Base-by-base conservation (phyloP, 768 basidiomycete species). In the Cyclocybe aegerita region DNA sequence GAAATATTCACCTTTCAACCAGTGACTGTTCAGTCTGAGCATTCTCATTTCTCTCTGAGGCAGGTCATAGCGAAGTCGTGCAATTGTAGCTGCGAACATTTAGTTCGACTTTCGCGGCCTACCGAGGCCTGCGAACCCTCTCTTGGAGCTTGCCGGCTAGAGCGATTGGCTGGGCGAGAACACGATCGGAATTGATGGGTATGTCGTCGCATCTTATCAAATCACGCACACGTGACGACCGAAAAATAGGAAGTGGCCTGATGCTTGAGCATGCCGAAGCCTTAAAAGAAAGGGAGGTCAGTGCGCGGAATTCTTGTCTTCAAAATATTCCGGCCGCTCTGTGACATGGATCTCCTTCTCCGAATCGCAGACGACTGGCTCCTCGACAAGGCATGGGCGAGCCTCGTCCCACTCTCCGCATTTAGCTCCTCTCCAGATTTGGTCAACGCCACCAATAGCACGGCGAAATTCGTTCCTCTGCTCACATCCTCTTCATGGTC, bases 291-390 rank as follows among this genome's bases (percentile, higher is more conserved):
- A 53, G 31, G 44, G 34, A 40, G 45, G 39, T 5, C 23, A 44
- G 39, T 37, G 44, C 37, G 17, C 32, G 23, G 30, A 39, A 15
- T 41, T 31, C 37, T 39, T 42, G 41, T 36, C 38, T 16, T 17
- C 39, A 34, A n/a, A n/a, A 29, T 31, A 41, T 38, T 40, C 38
- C 34, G 39, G n/a, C 43, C 32, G 31, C 14, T 38, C 38, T 47
- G 5, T 43, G 47, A 49, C 61, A 98, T 98, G 95, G 95, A 98
- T 74, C 65, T 90, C 65, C 72, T 94, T n/a, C 82, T 98, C 43
- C 51, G 74, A 55, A 40, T 86, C 55, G 76, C 76, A 37, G 93
- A 98, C 71, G 78, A 86, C 31, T 78, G 77, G 62, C 23, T 89
- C 41, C 75, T 97, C 58, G 95, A 98, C 81, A 71, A 70, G 41